A percentile compares a stretch with the other conserved stretches of the same genome.
These are phyloP conservation scores for Besnoitia besnoiti DNA, from an alignment of 169 alveolate species.

Conservation along the genomic window DNA sequence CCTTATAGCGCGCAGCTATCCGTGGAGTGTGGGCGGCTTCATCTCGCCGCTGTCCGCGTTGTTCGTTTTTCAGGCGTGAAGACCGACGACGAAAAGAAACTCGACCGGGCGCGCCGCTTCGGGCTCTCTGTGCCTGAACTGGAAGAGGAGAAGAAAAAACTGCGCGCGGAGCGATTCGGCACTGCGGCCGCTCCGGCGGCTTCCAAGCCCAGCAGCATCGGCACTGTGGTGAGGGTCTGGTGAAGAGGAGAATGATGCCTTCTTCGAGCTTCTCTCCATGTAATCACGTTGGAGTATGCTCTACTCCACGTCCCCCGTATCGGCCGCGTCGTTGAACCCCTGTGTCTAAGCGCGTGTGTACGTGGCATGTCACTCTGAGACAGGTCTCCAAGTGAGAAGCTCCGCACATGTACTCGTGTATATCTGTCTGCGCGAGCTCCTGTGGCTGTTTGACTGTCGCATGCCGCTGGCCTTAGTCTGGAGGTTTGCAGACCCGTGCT, in stretches of 20 bases:
- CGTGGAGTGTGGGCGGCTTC: neutral
- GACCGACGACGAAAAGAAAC: conserved; percentile 47
- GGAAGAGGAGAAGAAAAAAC: conserved; percentile 44
- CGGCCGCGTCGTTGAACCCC: too few species aligned
- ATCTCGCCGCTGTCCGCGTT: neutral
- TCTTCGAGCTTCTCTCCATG: neutral
- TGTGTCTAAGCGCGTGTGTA: too few species aligned
- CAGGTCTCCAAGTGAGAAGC: too few species aligned
- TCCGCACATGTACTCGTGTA: neutral
- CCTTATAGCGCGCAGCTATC: neutral
- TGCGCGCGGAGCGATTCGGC: conserved; percentile 36
- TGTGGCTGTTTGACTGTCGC: neutral
- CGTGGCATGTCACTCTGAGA: too few species aligned
- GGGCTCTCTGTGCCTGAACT: conserved; percentile 41
- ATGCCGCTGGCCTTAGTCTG: neutral
- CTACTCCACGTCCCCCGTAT: too few species aligned
- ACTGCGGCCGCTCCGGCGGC: neutral
- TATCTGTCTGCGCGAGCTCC: neutral
- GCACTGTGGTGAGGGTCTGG: too few species aligned
- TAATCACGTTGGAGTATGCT: too few species aligned
- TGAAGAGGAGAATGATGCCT: neutral
- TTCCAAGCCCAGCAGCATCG: neutral
- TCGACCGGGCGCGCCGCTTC: conserved; percentile 40
- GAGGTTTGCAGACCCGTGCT: neutral
- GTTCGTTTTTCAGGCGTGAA: conserved; percentile 17